Conservation (phyloP, 805 yeast genomes). For the Sugiyamaella chiloensis region DNA sequence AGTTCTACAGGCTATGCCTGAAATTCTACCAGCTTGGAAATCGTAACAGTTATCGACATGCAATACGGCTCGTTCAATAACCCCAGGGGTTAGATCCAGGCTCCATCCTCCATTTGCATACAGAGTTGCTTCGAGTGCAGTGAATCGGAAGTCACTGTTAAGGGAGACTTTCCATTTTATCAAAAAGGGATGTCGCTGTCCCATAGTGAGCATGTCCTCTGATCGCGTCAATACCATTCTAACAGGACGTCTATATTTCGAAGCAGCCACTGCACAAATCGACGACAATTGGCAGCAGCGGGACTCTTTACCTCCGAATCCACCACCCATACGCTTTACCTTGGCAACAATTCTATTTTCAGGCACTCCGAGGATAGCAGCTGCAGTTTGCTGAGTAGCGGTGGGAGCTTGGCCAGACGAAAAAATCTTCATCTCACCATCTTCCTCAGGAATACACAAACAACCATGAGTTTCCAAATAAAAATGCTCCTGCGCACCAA, state of each 20-base stretch:
- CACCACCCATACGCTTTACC: slow-evolving; percentile 48
- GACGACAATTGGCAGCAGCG: slow-evolving; percentile 40
- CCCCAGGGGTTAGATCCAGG: slow-evolving; percentile 48
- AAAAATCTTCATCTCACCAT: slow-evolving; percentile 44
- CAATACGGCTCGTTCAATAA: slow-evolving; percentile 45
- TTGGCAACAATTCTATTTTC: slow-evolving; percentile 40
- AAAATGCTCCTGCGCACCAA: slow-evolving; percentile 50
- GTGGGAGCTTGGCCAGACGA: slow-evolving; percentile 46
- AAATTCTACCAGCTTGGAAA: slow-evolving; percentile 41
- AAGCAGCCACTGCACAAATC: slow-evolving; percentile 43
- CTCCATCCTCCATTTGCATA: slow-evolving; percentile 50
- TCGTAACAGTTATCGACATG: slow-evolving; percentile 44
- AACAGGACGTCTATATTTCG: slow-evolving; percentile 42
- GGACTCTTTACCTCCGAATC: slow-evolving; percentile 50
- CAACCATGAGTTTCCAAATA: slow-evolving; percentile 48
- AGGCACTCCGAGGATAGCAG: slow-evolving; percentile 44
- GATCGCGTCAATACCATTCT: slow-evolving; percentile 40
- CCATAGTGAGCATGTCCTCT: slow-evolving; percentile 46
- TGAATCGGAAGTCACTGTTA: slow-evolving; percentile 41
- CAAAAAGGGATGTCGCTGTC: slow-evolving; percentile 48
- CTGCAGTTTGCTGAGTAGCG: slow-evolving; percentile 44
- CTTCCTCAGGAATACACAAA: slow-evolving; percentile 45
- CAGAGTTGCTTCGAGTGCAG: slow-evolving; percentile 38
- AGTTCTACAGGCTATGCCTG: slow-evolving; percentile 42
- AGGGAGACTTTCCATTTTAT: slow-evolving; percentile 43